Percentiles rank a stretch among this genome's conserved stretches.
Evolutionary conservation across 1,139 yeast genomes (phyloP).

Genomic region (Candida smagusa): DNA sequence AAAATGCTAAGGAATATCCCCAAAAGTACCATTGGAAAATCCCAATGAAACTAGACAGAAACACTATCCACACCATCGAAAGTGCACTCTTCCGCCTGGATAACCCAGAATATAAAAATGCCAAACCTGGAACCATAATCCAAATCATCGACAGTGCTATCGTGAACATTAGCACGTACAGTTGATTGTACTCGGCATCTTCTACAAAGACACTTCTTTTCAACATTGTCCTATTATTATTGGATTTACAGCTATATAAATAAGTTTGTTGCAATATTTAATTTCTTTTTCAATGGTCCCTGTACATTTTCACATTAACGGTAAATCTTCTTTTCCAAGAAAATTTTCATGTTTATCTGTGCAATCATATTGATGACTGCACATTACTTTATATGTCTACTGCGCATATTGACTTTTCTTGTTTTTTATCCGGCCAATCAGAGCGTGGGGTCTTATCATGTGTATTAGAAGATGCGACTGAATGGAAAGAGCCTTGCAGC

Average conservation of each 20-base stretch:
- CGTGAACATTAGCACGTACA: constrained; percentile 43
- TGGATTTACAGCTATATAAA: too few species aligned
- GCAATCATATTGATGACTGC: too few species aligned
- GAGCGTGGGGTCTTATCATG: not conserved
- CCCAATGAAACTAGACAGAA: constrained; percentile 77
- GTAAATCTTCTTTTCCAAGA: too few species aligned
- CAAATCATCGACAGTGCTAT: constrained; percentile 74
- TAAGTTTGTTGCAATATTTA: too few species aligned
- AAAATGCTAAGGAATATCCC: constrained; percentile 93
- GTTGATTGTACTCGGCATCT: constrained; percentile 41
- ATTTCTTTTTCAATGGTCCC: too few species aligned
- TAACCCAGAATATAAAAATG: constrained; percentile 87
- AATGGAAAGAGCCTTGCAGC: not conserved
- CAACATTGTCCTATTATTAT: too few species aligned
- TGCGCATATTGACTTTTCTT: constrained; percentile 2
- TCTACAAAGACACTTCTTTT: constrained; percentile 36
- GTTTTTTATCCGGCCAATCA: constrained; percentile 1
- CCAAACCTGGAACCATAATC: constrained; percentile 94
- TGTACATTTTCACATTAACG: too few species aligned
- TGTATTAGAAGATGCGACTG: not conserved
- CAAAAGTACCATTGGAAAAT: constrained; percentile 94
- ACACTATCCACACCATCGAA: constrained; percentile 79
- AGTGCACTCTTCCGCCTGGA: constrained; percentile 90
- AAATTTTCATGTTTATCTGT: too few species aligned
- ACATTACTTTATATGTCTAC: not conserved